A percentile compares a stretch with the other conserved stretches of the same genome.
Evolutionary conservation across 176 grass and related monocot genomes (phyloP).

Genomic region (Carex littledalei): DNA sequence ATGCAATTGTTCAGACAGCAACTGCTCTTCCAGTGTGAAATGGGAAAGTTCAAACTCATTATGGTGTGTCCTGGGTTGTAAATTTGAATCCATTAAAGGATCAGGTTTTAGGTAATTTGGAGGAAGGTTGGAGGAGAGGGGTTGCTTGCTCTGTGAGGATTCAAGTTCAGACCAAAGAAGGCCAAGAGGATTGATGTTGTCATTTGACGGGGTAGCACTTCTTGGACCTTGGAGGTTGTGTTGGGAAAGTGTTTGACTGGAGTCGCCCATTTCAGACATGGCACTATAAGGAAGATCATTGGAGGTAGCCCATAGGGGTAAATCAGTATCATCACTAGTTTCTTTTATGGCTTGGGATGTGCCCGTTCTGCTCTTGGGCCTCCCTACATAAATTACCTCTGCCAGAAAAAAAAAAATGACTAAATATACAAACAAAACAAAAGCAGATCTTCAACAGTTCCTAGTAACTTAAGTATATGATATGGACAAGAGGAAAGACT

Average conservation of each 20-base stretch:
- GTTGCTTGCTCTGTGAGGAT: constrained; percentile 69
- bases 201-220: constrained; percentile 39
- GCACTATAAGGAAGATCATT: constrained; percentile 8
- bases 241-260: constrained; percentile 15
- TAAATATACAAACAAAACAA: neutral
- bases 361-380: constrained; percentile 43
- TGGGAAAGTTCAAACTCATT: constrained; percentile 54
- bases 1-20: constrained; percentile 56
- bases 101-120: constrained; percentile 42
- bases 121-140: constrained; percentile 75
- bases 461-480: neutral
- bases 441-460: neutral
- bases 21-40: constrained; percentile 66
- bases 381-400: constrained; percentile 80
- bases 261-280: constrained; percentile 36
- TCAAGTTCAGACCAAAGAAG: constrained; percentile 97
- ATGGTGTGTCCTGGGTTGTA: constrained; percentile 34
- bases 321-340: constrained; percentile 11
- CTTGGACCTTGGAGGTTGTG: constrained; percentile 13
- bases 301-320: constrained; percentile 12
- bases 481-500: neutral
- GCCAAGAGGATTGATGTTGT: constrained; percentile 76
- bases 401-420: constrained; percentile 28
- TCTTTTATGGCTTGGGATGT: too few species aligned
- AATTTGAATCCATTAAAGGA: constrained; percentile 43